phyloP scores from a whole-genome alignment of 768 basidiomycete genomes.

The Austroboletus eburneus region DNA sequence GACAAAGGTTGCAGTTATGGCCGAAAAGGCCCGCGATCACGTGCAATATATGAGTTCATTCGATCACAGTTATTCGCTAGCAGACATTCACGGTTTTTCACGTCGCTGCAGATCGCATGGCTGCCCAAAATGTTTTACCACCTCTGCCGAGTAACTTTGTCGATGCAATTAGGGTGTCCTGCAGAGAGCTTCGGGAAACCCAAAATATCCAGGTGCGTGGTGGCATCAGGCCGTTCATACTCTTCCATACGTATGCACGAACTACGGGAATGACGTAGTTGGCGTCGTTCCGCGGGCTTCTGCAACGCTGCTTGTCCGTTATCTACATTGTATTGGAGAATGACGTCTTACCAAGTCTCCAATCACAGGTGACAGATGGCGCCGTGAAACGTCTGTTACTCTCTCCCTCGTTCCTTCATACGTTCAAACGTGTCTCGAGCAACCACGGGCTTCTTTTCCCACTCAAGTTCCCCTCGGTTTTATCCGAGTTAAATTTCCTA shows the following conservation, averaged over 20 bases:
- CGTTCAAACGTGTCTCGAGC: conserved; percentile 57
- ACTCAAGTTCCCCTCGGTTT: conserved; percentile 67
- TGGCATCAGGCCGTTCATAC: background rate
- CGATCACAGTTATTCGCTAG: background rate
- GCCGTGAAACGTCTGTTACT: conserved; percentile 58
- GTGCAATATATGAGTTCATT: conserved; percentile 9
- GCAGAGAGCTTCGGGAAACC: conserved; percentile 41
- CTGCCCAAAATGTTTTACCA: conserved; percentile 26
- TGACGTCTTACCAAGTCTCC: conserved; percentile 9
- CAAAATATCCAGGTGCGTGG: conserved; percentile 51
- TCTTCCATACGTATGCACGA: background rate
- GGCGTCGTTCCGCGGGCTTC: background rate
- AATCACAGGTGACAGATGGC: conserved; percentile 49
- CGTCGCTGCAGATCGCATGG: conserved; percentile 8
- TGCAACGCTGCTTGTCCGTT: background rate
- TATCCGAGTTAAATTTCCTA: conserved; percentile 80
- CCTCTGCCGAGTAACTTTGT: conserved; percentile 46
- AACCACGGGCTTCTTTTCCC: conserved; percentile 74
- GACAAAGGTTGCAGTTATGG: background rate
- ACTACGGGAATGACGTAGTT: background rate
- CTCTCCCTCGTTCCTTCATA: conserved; percentile 59
- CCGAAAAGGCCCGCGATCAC: conserved; percentile 13
- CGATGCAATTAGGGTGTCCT: conserved; percentile 50
- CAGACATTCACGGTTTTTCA: background rate
- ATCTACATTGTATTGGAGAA: background rate